Conservation (phyloP, 768 basidiomycete species). For the Leccinum ochraceum region DNA sequence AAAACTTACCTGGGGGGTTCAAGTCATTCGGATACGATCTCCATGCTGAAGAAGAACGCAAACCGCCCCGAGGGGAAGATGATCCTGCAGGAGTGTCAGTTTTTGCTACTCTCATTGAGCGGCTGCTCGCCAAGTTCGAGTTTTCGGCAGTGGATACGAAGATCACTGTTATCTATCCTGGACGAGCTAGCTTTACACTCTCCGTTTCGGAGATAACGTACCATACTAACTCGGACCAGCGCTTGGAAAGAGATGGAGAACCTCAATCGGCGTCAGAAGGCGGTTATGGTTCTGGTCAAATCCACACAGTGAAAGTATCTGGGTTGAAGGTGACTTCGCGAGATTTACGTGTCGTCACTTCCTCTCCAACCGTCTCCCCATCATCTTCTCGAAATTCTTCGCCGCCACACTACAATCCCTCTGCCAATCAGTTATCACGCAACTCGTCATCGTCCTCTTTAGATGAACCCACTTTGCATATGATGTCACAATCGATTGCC, state of each 20-base stretch:
- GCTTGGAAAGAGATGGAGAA: conserved; percentile 30
- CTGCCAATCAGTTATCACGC: conserved; percentile 36
- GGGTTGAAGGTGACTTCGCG: conserved; percentile 57
- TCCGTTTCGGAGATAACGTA: conserved; percentile 60
- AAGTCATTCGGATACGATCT: conserved; percentile 46
- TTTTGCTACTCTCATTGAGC: conserved; percentile 78
- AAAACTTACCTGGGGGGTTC: conserved; percentile 67
- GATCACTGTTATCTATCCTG: conserved; percentile 68
- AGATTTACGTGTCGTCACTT: conserved; percentile 37
- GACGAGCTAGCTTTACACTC: conserved; percentile 60
- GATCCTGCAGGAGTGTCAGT: conserved; percentile 79
- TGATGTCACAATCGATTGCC: conserved; percentile 77
- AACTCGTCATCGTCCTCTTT: conserved; percentile 59
- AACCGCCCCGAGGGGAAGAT: conserved; percentile 38
- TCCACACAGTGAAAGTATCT: conserved; percentile 54
- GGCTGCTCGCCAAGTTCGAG: conserved; percentile 75
- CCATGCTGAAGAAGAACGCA: conserved; percentile 37
- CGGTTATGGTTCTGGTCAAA: conserved; percentile 24
- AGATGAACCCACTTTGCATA: conserved; percentile 63
- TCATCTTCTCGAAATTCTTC: conserved; percentile 7
- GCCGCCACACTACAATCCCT: conserved; percentile 5
- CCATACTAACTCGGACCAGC: conserved; percentile 37
- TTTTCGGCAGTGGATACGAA: conserved; percentile 70
- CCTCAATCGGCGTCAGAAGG: conserved; percentile 17
- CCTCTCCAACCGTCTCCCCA: conserved; percentile 17